Evolutionary conservation across 495 filamentous ascomycete species (phyloP), one percentile per base, ranked within the genome.

Genomic region (Tuber microsphaerosporum): DNA sequence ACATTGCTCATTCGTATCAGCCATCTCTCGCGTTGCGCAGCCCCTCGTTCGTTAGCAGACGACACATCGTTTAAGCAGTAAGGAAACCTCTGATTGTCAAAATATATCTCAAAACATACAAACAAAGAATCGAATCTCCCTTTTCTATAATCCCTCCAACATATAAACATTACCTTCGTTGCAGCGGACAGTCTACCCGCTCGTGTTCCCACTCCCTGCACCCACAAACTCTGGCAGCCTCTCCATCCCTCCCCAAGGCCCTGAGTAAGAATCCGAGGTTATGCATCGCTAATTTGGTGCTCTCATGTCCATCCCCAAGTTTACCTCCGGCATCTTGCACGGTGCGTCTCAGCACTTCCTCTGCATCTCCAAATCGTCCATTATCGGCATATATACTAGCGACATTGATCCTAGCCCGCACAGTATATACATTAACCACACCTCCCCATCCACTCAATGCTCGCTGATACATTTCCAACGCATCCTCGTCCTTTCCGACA

Each of bases 41-140:
- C 12, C 3, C 12, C 26, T 61, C n/a, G 14, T 14, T 7, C 56
- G 26, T 65, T 31, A 17, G 14, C 26, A 65, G 56, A 65, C 12
- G 56, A 31, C 56, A 65, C 56, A 34, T 19, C 26, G 26, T 65
- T 65, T 34, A 34, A 34, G 56, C 3, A 34, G 26, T 65, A 19
- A 65, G 14, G 56, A 34, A 65, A 65, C 14, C 56, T 56, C 48
- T 6, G 31, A 65, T 65, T 65, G 56, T 65, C 56, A 65, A 65
- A 65, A 65, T 65, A 65, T 65, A 65, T 65, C 56, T 34, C 56
- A 34, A 65, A 65, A 65, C 56, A 34, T 65, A 65, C 56, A 65
- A 31, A 65, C 56, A 65, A 65, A 65, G 56, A 65, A 65, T 65
- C 16, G 56, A 65, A 65, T 34, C 26, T n/a, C 56, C 56, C 56